These are phyloP conservation scores for Ephemerocybe angulata DNA, from an alignment of 768 basidiomycete genomes.

Conservation along the genomic window DNA sequence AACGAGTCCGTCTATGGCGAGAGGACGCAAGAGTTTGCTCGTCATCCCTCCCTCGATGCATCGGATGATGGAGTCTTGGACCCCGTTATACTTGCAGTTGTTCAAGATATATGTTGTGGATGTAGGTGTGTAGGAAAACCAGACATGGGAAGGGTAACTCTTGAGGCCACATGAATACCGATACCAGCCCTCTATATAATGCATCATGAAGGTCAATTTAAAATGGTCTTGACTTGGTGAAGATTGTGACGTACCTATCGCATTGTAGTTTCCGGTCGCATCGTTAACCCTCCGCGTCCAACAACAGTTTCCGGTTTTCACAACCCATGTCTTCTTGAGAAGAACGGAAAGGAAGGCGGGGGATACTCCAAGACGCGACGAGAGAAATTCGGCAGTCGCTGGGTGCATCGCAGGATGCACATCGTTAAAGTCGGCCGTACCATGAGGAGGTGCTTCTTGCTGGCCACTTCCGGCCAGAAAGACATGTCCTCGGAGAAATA, in stretches of 20 bases:
- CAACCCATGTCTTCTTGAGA: neutral
- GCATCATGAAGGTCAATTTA: too few species aligned
- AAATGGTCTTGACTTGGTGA: neutral
- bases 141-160: neutral
- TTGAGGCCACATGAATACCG: neutral
- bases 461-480: neutral
- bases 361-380: neutral
- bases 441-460: neutral
- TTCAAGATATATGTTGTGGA: neutral
- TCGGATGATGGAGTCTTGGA: neutral
- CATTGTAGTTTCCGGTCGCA: neutral
- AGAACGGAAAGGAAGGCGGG: neutral
- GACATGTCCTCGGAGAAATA: too few species aligned
- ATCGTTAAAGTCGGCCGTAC: neutral
- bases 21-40: constrained; percentile 8
- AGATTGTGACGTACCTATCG: neutral
- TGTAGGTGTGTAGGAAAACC: neutral
- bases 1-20: constrained; percentile 12
- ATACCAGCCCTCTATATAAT: constrained; percentile 6
- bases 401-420: neutral
- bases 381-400: constrained; percentile 1
- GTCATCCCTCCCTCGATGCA: neutral
- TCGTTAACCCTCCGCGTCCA: neutral
- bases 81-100: neutral
- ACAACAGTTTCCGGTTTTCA: constrained; percentile 2